Base-by-base conservation (phyloP, 805 yeast species). In the Yamadazyma kitorensis region DNA sequence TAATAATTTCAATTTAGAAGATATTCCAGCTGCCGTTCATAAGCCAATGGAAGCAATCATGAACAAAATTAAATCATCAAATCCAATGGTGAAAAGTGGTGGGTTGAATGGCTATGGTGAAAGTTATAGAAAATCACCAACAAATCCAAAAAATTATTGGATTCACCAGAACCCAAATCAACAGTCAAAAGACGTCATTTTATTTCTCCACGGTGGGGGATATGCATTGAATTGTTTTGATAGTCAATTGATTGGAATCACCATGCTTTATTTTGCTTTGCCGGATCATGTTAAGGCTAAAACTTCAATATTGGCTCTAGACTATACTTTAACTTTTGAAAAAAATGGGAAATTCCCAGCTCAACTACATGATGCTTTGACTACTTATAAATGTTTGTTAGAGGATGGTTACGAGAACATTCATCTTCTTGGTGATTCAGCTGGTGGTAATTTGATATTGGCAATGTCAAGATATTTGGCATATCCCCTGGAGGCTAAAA, bases 161-260 rank as follows among this genome's bases (percentile, higher is more conserved):
- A 39, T 65, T 11, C n/a, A n/a, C n/a, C n/a, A n/a, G n/a, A 59
- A 47, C 5, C 56, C 55, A 34, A 55, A 54, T 33, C 52, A 52
- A 9, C 46, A 47, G 24, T 10, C 33, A 5, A 27, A 43, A 21
- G 25, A 39, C 18, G 40, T 37, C 7, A 34, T 67, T 8, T 39
- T 67, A 13, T 67, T 49, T 29, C 39, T 51, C 6, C 72, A 67
- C 39, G 71, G 72, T 11, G 72, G 72, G 3, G 68, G 69, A 6
- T 65, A 19, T 29, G 44, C 42, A 1, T 36, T 43, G 16, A 31
- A 50, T 42, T 57, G 50, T 30, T 40, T 61, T 26, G 60, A 60
- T 1, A 33, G 45, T 21, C 72, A 66, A 36, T 27, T 64, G 17
- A 55, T 56, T 30, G 46, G 59, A 0, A 15, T 61, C 6, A 36